These are phyloP conservation scores for Schrenkiella parvula DNA, from an alignment of 345 rosid species.

Conservation along the genomic window DNA sequence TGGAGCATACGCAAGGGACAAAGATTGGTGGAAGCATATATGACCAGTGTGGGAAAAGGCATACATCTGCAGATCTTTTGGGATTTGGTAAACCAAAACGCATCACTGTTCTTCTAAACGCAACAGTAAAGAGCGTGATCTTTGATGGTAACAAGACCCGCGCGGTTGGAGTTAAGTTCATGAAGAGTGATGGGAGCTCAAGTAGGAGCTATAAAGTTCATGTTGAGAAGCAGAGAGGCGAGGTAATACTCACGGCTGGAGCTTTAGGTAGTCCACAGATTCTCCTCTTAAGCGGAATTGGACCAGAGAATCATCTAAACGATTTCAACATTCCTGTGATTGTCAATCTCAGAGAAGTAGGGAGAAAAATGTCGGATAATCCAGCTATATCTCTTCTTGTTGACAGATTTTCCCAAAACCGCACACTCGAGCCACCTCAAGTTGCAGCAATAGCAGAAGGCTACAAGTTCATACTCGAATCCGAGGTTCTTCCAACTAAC, in stretches of 20 bases:
- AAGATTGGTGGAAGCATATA: slow-evolving; percentile 67
- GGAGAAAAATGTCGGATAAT: slow-evolving; percentile 58
- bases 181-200: slow-evolving; percentile 47
- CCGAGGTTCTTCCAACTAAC: slow-evolving; percentile 43
- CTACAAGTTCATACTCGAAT: slow-evolving; percentile 52
- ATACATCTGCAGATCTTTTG: slow-evolving; percentile 71
- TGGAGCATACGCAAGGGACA: slow-evolving; percentile 69
- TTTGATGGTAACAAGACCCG: slow-evolving; percentile 38
- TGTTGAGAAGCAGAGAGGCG: slow-evolving; percentile 47
- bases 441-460: slow-evolving; percentile 54
- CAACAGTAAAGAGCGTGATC: slow-evolving; percentile 55
- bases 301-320: slow-evolving; percentile 48
- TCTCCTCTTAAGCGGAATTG: slow-evolving; percentile 64
- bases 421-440: slow-evolving; percentile 63
- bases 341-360: slow-evolving; percentile 42
- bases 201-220: slow-evolving; percentile 45
- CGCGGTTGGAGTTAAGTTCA: slow-evolving; percentile 53
- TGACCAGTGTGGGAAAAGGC: slow-evolving; percentile 56
- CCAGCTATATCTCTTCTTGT: slow-evolving; percentile 48
- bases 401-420: slow-evolving; percentile 37
- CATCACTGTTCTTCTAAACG: slow-evolving; percentile 52
- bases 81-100: slow-evolving; percentile 43
- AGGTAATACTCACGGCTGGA: slow-evolving; percentile 70
- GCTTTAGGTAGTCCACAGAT: slow-evolving; percentile 77
- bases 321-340: slow-evolving; percentile 43